Evolutionary conservation across 768 basidiomycete genomes (phyloP).

Genomic region (Leccinum truebloodii): DNA sequence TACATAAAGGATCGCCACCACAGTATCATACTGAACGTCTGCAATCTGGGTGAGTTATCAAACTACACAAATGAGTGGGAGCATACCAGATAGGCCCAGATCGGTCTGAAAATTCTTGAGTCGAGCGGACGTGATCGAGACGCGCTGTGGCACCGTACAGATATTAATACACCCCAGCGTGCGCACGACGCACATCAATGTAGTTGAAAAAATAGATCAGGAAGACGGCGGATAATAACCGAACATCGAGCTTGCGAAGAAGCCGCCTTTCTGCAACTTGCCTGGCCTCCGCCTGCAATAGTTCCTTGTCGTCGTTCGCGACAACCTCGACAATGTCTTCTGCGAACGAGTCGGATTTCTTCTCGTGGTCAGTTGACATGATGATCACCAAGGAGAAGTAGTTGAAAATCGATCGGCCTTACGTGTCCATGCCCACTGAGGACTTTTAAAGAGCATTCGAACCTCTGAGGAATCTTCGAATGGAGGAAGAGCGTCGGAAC

Average conservation of each 20-base stretch:
- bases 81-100: background rate
- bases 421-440: background rate
- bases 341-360: slow-evolving; percentile 15
- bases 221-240: background rate
- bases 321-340: background rate
- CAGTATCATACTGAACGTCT: background rate
- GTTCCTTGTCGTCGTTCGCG: background rate
- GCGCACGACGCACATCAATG: background rate
- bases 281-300: background rate
- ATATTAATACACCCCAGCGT: background rate
- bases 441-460: background rate
- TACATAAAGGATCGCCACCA: background rate
- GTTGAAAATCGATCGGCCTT: background rate
- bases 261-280: background rate
- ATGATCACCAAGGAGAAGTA: background rate
- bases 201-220: background rate
- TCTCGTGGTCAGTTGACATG: slow-evolving; percentile 20
- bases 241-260: background rate
- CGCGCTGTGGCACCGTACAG: background rate
- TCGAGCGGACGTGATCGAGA: background rate
- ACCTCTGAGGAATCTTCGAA: background rate
- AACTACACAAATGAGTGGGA: background rate
- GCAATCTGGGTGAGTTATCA: background rate
- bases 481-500: background rate
- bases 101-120: background rate